Percentiles rank a stretch among this genome's conserved stretches.
phyloP scores from a whole-genome alignment of 192 early-diverging fungal genomes.

The Dimargaris verticillata region DNA sequence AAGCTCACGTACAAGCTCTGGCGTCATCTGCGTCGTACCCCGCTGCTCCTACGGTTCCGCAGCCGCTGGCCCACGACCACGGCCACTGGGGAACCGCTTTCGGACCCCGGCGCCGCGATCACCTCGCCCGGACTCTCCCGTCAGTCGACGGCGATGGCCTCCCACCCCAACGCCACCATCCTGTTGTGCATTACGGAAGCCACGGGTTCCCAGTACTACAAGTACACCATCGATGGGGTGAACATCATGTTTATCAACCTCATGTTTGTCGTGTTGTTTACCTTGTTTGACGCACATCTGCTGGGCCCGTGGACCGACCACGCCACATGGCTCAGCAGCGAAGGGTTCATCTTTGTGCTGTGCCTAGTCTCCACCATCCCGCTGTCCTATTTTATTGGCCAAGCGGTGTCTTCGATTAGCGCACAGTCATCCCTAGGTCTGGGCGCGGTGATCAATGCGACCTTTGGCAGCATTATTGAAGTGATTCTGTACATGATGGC shows the following conservation, averaged over 20 bases:
- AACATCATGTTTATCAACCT: conserved; percentile 95
- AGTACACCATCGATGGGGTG: conserved; percentile 89
- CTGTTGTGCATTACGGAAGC: conserved; percentile 81
- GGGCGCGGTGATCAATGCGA: conserved; percentile 93
- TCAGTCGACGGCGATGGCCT: conserved; percentile 11
- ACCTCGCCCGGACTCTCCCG: neutral
- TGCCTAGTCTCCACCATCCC: conserved; percentile 74
- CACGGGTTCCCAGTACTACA: conserved; percentile 86
- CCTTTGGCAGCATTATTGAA: conserved; percentile 93
- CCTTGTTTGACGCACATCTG: conserved; percentile 64
- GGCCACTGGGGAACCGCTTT: conserved; percentile 12
- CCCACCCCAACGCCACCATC: conserved; percentile 31
- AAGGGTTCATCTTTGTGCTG: conserved; percentile 46
- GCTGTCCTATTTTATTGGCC: conserved; percentile 90
- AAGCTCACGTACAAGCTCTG: conserved; percentile 70
- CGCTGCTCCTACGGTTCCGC: conserved; percentile 58
- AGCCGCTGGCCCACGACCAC: conserved; percentile 26
- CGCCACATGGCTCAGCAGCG: conserved; percentile 34
- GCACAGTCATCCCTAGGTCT: conserved; percentile 83
- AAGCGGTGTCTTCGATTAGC: conserved; percentile 91
- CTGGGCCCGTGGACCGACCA: conserved; percentile 34
- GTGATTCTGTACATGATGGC: conserved; percentile 86
- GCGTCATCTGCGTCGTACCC: conserved; percentile 59
- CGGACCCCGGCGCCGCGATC: neutral
- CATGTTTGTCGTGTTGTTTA: conserved; percentile 65